These are phyloP conservation scores for Theobroma grandiflorum DNA, from an alignment of 441 rosid genomes.

Conservation along the genomic window DNA sequence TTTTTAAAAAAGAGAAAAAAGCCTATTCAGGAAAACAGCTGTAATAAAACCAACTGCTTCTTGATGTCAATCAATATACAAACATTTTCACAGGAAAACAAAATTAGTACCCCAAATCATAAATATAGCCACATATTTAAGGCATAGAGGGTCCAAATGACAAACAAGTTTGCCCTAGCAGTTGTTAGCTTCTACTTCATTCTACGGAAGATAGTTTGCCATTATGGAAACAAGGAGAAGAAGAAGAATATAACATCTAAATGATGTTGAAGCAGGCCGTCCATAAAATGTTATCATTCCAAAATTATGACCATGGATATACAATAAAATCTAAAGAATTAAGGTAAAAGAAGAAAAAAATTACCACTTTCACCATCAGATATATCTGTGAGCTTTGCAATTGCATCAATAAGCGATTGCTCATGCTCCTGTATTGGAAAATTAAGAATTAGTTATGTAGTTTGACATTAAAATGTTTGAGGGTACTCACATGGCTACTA, in stretches of 20 bases:
- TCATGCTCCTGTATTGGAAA: slow-evolving; percentile 64
- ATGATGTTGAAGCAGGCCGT: background rate
- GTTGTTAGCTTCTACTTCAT: background rate
- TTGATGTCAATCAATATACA: background rate
- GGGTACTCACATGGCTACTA: slow-evolving; percentile 14
- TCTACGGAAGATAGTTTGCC: background rate
- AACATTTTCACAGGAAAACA: background rate
- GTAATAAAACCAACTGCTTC: background rate
- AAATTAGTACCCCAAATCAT: background rate
- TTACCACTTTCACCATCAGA: slow-evolving; percentile 73
- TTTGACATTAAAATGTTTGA: slow-evolving; percentile 7
- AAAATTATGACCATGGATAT: background rate
- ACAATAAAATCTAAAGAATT: slow-evolving; percentile 8
- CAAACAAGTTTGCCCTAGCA: background rate
- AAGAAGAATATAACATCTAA: background rate
- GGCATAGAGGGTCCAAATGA: background rate
- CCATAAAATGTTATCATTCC: background rate
- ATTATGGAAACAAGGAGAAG: background rate
- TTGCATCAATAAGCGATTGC: slow-evolving; percentile 62
- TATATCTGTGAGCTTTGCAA: slow-evolving; percentile 61
- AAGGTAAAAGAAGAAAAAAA: slow-evolving; percentile 17
- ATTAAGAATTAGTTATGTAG: slow-evolving; percentile 6
- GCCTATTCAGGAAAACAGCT: background rate
- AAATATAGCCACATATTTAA: background rate
- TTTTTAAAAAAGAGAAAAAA: background rate